phyloP scores from a whole-genome alignment of 2,329 filamentous ascomycete species.

The Hypoxylon sp. region DNA sequence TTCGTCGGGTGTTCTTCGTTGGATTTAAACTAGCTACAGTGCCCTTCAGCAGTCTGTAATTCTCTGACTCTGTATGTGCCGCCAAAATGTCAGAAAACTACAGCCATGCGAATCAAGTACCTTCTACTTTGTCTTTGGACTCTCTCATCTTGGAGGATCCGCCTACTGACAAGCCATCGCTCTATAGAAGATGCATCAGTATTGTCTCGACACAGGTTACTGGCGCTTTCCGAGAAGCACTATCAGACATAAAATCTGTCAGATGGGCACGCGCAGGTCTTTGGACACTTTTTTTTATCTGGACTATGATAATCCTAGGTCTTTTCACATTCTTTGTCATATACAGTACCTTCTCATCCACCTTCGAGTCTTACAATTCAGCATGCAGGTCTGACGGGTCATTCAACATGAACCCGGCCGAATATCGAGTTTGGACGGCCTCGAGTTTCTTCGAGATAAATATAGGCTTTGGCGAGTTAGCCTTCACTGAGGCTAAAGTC shows the following conservation, averaged over 20 bases:
- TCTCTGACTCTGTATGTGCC: no score
- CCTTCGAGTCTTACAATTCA: neutral
- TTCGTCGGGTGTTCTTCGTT: no score
- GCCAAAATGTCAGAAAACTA: no score
- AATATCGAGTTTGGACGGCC: constrained; percentile 21
- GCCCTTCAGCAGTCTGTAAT: no score
- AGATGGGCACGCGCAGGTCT: constrained; percentile 6
- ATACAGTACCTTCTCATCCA: neutral
- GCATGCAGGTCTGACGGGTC: constrained; percentile 29
- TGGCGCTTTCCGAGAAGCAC: constrained; percentile 1
- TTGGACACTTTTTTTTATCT: constrained; percentile 3
- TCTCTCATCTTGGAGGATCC: neutral
- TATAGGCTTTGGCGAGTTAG: constrained; percentile 25
- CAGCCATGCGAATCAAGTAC: neutral
- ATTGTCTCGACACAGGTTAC: constrained; percentile 2
- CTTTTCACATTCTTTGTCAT: neutral
- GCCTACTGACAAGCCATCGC: neutral
- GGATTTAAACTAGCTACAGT: no score
- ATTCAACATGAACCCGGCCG: constrained; percentile 11
- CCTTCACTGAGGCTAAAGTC: constrained; percentile 25
- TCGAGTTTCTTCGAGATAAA: constrained; percentile 34
- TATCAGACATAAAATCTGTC: constrained; percentile 3
- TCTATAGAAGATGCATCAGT: neutral
- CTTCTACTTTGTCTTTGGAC: neutral
- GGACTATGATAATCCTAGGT: constrained; percentile 3